Conservation (phyloP, 352 stramenopile species). For the Blastocystis sp. region DNA sequence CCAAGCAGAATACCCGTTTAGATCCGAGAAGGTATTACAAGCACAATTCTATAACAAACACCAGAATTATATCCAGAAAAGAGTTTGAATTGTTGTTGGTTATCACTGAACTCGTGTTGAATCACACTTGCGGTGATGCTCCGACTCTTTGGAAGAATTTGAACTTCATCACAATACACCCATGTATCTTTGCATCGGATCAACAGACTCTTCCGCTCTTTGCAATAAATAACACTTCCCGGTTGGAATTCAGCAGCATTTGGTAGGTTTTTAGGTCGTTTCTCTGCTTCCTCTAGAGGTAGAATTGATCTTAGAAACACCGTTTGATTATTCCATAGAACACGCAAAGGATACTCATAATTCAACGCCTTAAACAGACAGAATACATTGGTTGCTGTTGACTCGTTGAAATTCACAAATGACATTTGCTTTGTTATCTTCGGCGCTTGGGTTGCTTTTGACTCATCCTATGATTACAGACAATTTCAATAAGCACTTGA, state of each 20-base stretch:
- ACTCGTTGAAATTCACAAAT: slow-evolving; percentile 1
- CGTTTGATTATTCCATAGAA: not conserved
- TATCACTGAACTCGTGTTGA: slow-evolving; percentile 1
- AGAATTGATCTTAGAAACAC: slow-evolving; percentile 26
- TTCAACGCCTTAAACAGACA: slow-evolving; percentile 22
- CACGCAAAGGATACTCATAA: slow-evolving; percentile 49
- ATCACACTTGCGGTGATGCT: not conserved
- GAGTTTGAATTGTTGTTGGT: slow-evolving; percentile 4
- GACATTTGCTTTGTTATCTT: slow-evolving; percentile 57
- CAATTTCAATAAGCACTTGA: not conserved
- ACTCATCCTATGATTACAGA: not conserved
- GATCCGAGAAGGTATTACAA: not conserved
- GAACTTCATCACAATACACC: slow-evolving; percentile 27
- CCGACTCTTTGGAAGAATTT: slow-evolving; percentile 41
- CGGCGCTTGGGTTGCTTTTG: not conserved
- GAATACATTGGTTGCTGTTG: slow-evolving; percentile 9
- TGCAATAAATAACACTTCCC: slow-evolving; percentile 51
- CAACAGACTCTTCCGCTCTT: slow-evolving; percentile 35
- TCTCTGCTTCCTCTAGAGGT: not conserved
- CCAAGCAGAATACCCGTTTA: not conserved
- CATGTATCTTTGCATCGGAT: slow-evolving; percentile 44
- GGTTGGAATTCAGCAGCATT: not conserved
- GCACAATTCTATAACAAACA: slow-evolving; percentile 15
- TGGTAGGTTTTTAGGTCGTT: not conserved
- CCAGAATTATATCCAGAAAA: slow-evolving; percentile 16